phyloP scores from a whole-genome alignment of 768 basidiomycete species.

The Amanita rimosa region DNA sequence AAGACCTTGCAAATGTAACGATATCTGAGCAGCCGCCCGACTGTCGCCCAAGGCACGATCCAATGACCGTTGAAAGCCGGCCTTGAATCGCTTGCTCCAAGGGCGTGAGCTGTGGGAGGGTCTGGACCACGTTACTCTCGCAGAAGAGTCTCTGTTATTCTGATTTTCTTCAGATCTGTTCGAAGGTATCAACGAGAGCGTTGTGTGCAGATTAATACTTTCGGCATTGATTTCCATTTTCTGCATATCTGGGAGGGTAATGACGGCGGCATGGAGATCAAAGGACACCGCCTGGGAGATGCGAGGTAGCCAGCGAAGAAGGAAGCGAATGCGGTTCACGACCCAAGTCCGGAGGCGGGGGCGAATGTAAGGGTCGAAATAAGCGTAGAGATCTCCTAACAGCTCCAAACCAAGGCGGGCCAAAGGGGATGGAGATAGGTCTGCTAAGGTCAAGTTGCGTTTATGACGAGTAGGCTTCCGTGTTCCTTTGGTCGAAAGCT shows the following conservation, averaged over 20 bases:
- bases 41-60: conserved; percentile 59
- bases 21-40: conserved; percentile 41
- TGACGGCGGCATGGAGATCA: conserved; percentile 43
- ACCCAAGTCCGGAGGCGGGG: conserved; percentile 48
- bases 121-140: conserved; percentile 13
- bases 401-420: conserved; percentile 27
- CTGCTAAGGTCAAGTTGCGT: conserved; percentile 33
- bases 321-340: conserved; percentile 40
- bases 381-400: conserved; percentile 27
- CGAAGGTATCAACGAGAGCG: conserved; percentile 42
- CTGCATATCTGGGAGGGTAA: conserved; percentile 40
- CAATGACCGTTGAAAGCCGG: conserved; percentile 53
- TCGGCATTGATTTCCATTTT: conserved; percentile 40
- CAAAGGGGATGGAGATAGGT: conserved; percentile 34
- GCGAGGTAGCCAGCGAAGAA: conserved; percentile 56
- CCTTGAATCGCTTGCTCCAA: conserved; percentile 52
- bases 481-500: conserved; percentile 24
- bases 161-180: conserved; percentile 24
- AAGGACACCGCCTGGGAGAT: conserved; percentile 59
- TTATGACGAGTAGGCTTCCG: conserved; percentile 22
- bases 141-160: conserved; percentile 11
- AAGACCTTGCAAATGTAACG: conserved; percentile 3
- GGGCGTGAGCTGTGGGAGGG: conserved; percentile 39
- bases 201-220: conserved; percentile 39
- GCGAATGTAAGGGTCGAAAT: conserved; percentile 49